phyloP scores from a whole-genome alignment of 2,329 filamentous ascomycete genomes.

The Orbilia quercus region DNA sequence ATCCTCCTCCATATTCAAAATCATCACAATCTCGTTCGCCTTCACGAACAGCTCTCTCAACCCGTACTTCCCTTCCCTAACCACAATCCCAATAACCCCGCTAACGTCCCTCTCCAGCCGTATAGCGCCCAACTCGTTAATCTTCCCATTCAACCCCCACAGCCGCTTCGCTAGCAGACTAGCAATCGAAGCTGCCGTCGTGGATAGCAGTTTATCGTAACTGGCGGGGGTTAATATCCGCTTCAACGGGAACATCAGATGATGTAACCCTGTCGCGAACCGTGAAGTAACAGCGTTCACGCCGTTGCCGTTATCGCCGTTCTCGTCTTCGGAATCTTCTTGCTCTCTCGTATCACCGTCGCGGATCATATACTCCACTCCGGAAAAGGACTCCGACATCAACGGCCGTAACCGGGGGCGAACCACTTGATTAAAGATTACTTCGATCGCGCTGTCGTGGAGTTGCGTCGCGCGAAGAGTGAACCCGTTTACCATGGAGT shows the following conservation, averaged over 20 bases:
- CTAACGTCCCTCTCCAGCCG: conserved; percentile 85
- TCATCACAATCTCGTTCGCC: conserved; percentile 82
- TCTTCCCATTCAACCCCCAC: conserved; percentile 80
- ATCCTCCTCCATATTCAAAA: conserved; percentile 94
- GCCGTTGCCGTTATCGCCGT: conserved; percentile 65
- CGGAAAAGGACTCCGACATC: conserved; percentile 87
- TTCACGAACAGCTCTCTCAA: conserved; percentile 80
- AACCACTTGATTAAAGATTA: conserved; percentile 87
- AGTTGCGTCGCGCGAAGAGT: conserved; percentile 82
- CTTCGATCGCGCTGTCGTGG: conserved; percentile 82
- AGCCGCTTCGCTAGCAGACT: conserved; percentile 87
- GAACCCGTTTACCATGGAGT: conserved; percentile 77
- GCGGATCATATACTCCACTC: conserved; percentile 83
- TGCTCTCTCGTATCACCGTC: conserved; percentile 66
- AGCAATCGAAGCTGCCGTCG: conserved; percentile 79
- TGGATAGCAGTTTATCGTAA: conserved; percentile 79
- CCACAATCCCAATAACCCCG: conserved; percentile 76
- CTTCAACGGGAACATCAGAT: conserved; percentile 83
- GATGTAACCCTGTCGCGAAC: conserved; percentile 87
- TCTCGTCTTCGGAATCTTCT: conserved; percentile 64
- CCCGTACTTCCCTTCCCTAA: conserved; percentile 77
- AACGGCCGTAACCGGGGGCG: conserved; percentile 86
- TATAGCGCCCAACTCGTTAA: conserved; percentile 83
- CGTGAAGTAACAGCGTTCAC: conserved; percentile 78
- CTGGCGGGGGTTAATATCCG: conserved; percentile 83